Percentiles rank a stretch among this genome's conserved stretches.
Conservation (phyloP, 192 early-diverging fungal genomes). For the Dispira simplex region DNA sequence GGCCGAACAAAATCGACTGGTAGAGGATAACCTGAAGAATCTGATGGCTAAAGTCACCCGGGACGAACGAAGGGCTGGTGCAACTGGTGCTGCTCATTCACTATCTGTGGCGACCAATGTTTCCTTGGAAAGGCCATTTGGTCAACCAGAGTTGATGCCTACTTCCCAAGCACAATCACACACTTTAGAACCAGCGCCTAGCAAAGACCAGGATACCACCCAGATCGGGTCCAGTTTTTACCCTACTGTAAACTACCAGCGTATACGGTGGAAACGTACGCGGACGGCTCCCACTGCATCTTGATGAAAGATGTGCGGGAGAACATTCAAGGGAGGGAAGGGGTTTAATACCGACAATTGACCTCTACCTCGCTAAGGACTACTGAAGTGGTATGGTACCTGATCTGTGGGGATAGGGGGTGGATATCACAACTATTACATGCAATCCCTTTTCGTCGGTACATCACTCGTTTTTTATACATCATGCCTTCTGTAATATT, state of each 20-base stretch:
- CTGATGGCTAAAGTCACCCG: conserved; percentile 2
- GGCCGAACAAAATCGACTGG: conserved; percentile 8
- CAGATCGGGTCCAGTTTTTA: background rate
- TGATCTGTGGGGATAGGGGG: too few species aligned
- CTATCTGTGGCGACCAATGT: background rate
- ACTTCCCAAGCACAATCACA: too few species aligned
- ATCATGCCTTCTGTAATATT: too few species aligned
- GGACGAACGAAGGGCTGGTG: background rate
- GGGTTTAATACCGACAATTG: too few species aligned
- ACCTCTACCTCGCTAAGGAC: too few species aligned
- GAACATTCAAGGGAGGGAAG: too few species aligned
- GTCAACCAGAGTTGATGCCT: background rate
- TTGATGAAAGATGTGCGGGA: too few species aligned
- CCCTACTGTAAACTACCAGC: conserved; percentile 11
- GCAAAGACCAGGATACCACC: too few species aligned
- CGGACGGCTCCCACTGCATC: background rate
- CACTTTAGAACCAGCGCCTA: background rate
- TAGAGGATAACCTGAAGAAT: conserved; percentile 12
- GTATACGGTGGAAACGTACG: background rate
- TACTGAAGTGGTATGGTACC: too few species aligned
- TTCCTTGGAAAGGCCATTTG: background rate
- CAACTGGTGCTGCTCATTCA: background rate
- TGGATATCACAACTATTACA: too few species aligned
- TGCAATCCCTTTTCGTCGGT: too few species aligned
- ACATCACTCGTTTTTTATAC: too few species aligned